phyloP scores from a whole-genome alignment of 2,329 filamentous ascomycete genomes.

The Fusarium nygamai region DNA sequence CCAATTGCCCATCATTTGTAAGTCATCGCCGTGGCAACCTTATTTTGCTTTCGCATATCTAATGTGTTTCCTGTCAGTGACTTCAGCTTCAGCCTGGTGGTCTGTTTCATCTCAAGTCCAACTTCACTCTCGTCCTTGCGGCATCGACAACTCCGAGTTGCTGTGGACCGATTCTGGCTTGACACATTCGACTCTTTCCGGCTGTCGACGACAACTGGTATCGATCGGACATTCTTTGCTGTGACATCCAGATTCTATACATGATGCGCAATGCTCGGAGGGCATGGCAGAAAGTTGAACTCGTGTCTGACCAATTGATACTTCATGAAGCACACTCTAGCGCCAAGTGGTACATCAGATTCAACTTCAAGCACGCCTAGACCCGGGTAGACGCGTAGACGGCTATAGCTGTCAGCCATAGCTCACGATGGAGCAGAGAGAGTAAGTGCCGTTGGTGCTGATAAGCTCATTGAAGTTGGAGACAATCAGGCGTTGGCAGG shows the following conservation, averaged over 20 bases:
- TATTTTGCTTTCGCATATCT: not conserved
- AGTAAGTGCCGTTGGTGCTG: slow-evolving; percentile 59
- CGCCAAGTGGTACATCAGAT: slow-evolving; percentile 54
- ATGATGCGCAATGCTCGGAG: not conserved
- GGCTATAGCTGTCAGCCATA: slow-evolving; percentile 59
- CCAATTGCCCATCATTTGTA: not conserved
- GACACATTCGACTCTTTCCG: slow-evolving; percentile 58
- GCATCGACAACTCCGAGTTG: slow-evolving; percentile 45
- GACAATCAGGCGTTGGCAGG: slow-evolving; percentile 31
- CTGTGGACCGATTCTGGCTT: slow-evolving; percentile 49
- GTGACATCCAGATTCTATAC: slow-evolving; percentile 39
- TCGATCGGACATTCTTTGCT: slow-evolving; percentile 69
- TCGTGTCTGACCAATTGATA: slow-evolving; percentile 45
- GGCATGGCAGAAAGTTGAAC: not conserved
- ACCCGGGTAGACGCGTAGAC: slow-evolving; percentile 58
- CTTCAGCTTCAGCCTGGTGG: slow-evolving; percentile 53
- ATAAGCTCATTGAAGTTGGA: slow-evolving; percentile 53
- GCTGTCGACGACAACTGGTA: slow-evolving; percentile 72
- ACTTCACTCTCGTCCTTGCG: slow-evolving; percentile 32
- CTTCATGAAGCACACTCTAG: slow-evolving; percentile 56
- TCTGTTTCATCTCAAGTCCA: slow-evolving; percentile 9
- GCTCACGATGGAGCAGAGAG: slow-evolving; percentile 60
- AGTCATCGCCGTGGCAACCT: not conserved
- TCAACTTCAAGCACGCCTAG: slow-evolving; percentile 52
- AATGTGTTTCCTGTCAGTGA: slow-evolving; percentile 29